Evolutionary conservation across 345 rosid species (phyloP), one percentile per base, ranked within the genome.

Genomic region (Boechera retrofracta): DNA sequence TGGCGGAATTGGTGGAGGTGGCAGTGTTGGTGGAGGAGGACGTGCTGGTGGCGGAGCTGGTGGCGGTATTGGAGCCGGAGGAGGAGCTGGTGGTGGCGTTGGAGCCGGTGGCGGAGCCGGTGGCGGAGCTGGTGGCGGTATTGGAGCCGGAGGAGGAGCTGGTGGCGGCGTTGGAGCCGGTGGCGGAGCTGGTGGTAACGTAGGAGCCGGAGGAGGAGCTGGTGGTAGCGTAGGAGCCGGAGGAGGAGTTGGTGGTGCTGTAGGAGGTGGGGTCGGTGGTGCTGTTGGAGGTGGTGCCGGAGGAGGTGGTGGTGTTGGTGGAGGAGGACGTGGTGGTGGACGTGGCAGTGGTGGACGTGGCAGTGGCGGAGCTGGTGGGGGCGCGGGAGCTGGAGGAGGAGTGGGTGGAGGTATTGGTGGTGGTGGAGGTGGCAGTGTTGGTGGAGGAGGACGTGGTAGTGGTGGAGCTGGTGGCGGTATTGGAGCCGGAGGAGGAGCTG

Each of bases 301-400:
- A 0, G 31, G 32, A n/a, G 59, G 58, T 33, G 59, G 44, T 1
- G 10, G n/a, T 44, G 10, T 0, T 55, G 55, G 79, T 41, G 13
- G 8, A 41, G 15, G 15, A 55, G 2, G 70, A 7, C 9, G 24
- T 1, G 24, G 24, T 21, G 24, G 24, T 21, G 24, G 24, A 1
- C 24, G 21, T 18, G 21, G 21, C 21, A 18, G 21, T 18, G 21
- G 21, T 18, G 21, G 21, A 18, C 21, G 52, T 6, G 56, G 41
- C 0, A 5, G 41, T 32, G 39, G 62, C n/a, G 71, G 80, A 35
- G 79, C 67, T 10, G 44, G 52, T 55, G 15, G 5, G 33, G 1
- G 66, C 16, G 16, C 0, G 10, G 38, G 64, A 1, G 24, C 1
- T 41, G 45, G 0, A 10, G n/a, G 15, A 3, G n/a, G 48, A 1